phyloP scores from a whole-genome alignment of 2,329 filamentous ascomycete species.

The Fusarium musae region DNA sequence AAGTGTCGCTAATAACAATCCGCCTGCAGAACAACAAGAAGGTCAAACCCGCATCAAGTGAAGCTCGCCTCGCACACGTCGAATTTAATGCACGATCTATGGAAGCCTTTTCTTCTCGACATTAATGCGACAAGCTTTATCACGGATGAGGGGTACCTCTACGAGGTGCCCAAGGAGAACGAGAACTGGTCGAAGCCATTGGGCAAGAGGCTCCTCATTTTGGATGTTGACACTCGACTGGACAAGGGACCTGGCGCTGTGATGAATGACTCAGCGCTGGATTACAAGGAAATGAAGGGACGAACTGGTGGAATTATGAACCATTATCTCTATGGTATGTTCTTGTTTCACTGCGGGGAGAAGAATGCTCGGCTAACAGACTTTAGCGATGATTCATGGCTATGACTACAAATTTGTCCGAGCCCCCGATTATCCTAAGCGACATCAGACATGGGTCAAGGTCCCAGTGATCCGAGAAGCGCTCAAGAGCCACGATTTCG shows the following conservation, averaged over 20 bases:
- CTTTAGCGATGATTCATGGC: constrained; percentile 54
- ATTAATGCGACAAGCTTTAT: constrained; percentile 2
- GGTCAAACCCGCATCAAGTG: not conserved
- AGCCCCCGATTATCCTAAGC: constrained; percentile 53
- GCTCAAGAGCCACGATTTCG: constrained; percentile 53
- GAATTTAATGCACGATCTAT: constrained; percentile 16
- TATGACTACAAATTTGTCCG: constrained; percentile 61
- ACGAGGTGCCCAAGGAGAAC: constrained; percentile 12
- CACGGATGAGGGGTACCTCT: constrained; percentile 27
- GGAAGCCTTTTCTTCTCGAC: constrained; percentile 35
- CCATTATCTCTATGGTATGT: constrained; percentile 38
- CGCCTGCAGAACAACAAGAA: not conserved
- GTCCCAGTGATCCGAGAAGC: constrained; percentile 53
- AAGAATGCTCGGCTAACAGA: not conserved
- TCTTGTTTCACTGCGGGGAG: not conserved
- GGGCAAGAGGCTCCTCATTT: constrained; percentile 38
- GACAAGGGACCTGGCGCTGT: constrained; percentile 27
- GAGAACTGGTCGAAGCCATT: constrained; percentile 20
- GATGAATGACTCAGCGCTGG: constrained; percentile 20
- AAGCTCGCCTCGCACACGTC: constrained; percentile 8
- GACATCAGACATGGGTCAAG: constrained; percentile 59
- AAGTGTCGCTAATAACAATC: not conserved
- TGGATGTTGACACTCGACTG: constrained; percentile 34
- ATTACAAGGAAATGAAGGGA: constrained; percentile 28
- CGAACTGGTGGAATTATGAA: constrained; percentile 35